phyloP scores from a whole-genome alignment of 179 eudicot species.

The Beta macrorhiza region DNA sequence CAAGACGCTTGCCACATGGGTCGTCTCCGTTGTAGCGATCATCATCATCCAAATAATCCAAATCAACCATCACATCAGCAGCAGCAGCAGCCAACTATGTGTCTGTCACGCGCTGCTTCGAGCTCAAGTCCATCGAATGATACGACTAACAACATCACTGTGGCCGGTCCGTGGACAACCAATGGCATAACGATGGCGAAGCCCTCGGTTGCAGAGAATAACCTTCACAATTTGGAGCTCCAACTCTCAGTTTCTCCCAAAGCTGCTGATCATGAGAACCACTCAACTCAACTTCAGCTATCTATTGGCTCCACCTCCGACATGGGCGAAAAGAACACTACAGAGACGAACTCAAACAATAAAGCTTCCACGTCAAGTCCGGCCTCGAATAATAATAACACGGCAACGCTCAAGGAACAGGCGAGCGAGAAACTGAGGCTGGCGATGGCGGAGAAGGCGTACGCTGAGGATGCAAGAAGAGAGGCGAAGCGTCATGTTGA shows the following conservation, averaged over 20 bases:
- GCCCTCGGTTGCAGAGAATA: not conserved
- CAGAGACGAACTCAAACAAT: conserved; percentile 9
- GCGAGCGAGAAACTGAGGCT: conserved; percentile 46
- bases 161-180: conserved; percentile 4
- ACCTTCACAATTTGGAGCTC: conserved; percentile 48
- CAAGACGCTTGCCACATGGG: conserved; percentile 78
- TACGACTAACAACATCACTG: not conserved
- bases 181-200: conserved; percentile 1
- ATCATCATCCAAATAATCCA: conserved; percentile 11
- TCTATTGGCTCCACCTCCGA: conserved; percentile 71
- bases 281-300: conserved; percentile 61
- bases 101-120: conserved; percentile 49
- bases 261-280: conserved; percentile 27
- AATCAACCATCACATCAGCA: conserved; percentile 12
- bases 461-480: conserved; percentile 71
- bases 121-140: conserved; percentile 66
- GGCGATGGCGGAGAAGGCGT: conserved; percentile 62
- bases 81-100: conserved; percentile 18
- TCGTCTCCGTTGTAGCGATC: conserved; percentile 37
- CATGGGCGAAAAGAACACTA: conserved; percentile 20
- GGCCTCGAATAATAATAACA: not conserved
- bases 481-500: conserved; percentile 69
- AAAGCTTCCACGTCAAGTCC: conserved; percentile 13
- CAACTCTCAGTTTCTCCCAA: conserved; percentile 48
- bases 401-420: conserved; percentile 31